Evolutionary conservation across 2,329 filamentous ascomycete genomes (phyloP).

Genomic region (Tolypocladium album): DNA sequence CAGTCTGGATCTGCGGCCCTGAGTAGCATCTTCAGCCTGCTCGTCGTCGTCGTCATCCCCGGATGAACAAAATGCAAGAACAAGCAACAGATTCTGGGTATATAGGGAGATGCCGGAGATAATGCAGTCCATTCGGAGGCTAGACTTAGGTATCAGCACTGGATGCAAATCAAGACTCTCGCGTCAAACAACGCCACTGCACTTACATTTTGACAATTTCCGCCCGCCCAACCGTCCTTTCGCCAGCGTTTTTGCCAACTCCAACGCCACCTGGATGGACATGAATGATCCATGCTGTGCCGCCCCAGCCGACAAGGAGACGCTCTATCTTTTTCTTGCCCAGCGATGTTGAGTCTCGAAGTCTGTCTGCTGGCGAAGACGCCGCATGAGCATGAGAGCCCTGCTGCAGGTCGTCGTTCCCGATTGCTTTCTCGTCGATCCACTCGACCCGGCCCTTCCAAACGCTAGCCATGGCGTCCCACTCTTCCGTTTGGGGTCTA

Average conservation of each 20-base stretch:
- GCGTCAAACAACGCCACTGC: background rate
- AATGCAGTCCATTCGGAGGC: constrained; percentile 91
- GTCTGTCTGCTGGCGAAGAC: constrained; percentile 35
- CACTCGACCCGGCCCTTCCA: constrained; percentile 91
- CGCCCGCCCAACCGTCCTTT: constrained; percentile 65
- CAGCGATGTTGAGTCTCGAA: constrained; percentile 37
- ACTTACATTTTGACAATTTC: constrained; percentile 89
- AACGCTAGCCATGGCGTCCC: constrained; percentile 93
- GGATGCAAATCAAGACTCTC: background rate
- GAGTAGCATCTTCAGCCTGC: constrained; percentile 11
- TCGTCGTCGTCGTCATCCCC: constrained; percentile 55
- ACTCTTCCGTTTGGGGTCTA: constrained; percentile 72
- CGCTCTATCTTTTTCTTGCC: constrained; percentile 54
- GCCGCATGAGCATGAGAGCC: constrained; percentile 20
- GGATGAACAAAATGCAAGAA: constrained; percentile 79
- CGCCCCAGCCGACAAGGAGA: constrained; percentile 87
- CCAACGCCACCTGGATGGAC: constrained; percentile 67
- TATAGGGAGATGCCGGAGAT: constrained; percentile 96
- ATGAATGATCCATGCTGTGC: constrained; percentile 91
- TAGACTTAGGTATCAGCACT: constrained; percentile 19
- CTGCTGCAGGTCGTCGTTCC: constrained; percentile 51
- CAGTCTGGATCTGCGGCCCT: constrained; percentile 28
- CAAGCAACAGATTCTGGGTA: constrained; percentile 80
- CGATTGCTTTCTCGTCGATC: constrained; percentile 78
- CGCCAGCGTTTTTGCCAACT: constrained; percentile 54